Percentiles rank a stretch among this genome's conserved stretches.
phyloP scores from a whole-genome alignment of 805 yeast species.

The Candida ulmi region DNA sequence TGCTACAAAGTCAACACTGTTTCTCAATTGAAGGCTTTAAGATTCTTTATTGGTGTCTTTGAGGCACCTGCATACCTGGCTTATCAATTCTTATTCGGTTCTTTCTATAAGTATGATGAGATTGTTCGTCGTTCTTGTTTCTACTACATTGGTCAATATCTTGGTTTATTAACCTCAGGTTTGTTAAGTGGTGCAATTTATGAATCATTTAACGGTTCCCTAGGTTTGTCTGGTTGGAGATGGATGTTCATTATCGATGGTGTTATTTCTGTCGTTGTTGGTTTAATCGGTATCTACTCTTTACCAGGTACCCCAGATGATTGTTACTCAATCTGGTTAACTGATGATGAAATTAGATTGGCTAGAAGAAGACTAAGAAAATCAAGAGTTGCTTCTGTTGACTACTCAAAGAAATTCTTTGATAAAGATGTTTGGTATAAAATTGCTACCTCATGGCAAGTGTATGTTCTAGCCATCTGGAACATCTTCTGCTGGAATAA shows the following conservation, averaged over 20 bases:
- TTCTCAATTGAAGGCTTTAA: conserved; percentile 49
- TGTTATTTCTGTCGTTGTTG: conserved; percentile 35
- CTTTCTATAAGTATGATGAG: conserved; percentile 53
- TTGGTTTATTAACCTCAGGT: conserved; percentile 57
- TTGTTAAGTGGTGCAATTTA: conserved; percentile 49
- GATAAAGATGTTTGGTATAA: conserved; percentile 44
- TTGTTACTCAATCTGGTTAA: conserved; percentile 46
- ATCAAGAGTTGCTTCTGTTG: conserved; percentile 27
- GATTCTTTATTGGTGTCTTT: conserved; percentile 64
- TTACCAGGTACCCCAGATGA: conserved; percentile 66
- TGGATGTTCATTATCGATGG: conserved; percentile 69
- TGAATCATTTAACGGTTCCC: conserved; percentile 34
- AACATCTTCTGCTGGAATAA: conserved; percentile 52
- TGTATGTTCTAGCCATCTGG: conserved; percentile 48
- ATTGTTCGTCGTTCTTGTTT: conserved; percentile 57
- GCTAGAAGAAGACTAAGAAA: conserved; percentile 40
- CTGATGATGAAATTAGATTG: conserved; percentile 52
- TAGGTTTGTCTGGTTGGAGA: conserved; percentile 54
- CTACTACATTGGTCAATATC: conserved; percentile 55
- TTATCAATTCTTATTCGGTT: conserved; percentile 53
- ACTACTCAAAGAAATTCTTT: conserved; percentile 28
- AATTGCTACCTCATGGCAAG: conserved; percentile 51
- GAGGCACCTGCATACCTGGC: conserved; percentile 68
- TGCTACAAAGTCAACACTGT: conserved; percentile 44
- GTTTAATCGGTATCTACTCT: conserved; percentile 21